Evolutionary conservation across 2,329 filamentous ascomycete species (phyloP).

Genomic region (Ambrosiella xylebori): DNA sequence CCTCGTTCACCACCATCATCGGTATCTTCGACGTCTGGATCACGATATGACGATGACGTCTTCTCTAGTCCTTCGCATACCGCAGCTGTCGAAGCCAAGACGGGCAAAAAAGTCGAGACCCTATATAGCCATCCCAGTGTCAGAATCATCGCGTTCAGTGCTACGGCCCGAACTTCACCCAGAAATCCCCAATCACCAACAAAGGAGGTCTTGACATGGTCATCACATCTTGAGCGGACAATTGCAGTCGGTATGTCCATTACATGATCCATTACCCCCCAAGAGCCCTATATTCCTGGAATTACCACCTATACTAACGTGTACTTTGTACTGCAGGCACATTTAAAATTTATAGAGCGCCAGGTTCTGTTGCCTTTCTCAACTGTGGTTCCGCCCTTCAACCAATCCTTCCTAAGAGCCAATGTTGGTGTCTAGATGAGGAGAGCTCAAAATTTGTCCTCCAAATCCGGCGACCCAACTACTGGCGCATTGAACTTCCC

Average conservation of each 20-base stretch:
- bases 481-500: constrained; percentile 80
- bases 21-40: not conserved
- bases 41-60: constrained; percentile 6
- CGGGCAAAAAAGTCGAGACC: constrained; percentile 36
- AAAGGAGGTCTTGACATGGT: constrained; percentile 48
- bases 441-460: constrained; percentile 68
- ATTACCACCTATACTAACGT: not conserved
- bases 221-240: constrained; percentile 59
- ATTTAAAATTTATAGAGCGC: constrained; percentile 70
- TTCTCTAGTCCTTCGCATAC: constrained; percentile 4
- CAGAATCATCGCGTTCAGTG: constrained; percentile 45
- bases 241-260: constrained; percentile 51
- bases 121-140: constrained; percentile 58
- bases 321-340: constrained; percentile 32
- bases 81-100: constrained; percentile 7
- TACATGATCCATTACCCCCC: not conserved
- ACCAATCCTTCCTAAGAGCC: constrained; percentile 74
- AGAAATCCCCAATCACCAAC: constrained; percentile 26
- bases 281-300: not conserved
- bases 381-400: constrained; percentile 72
- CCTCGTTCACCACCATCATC: constrained; percentile 5
- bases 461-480: constrained; percentile 64
- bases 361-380: constrained; percentile 72
- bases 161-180: constrained; percentile 19
- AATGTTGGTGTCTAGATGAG: constrained; percentile 86